These are phyloP conservation scores for Circinella minor DNA, from an alignment of 371 early-diverging fungal genomes.

Conservation along the genomic window DNA sequence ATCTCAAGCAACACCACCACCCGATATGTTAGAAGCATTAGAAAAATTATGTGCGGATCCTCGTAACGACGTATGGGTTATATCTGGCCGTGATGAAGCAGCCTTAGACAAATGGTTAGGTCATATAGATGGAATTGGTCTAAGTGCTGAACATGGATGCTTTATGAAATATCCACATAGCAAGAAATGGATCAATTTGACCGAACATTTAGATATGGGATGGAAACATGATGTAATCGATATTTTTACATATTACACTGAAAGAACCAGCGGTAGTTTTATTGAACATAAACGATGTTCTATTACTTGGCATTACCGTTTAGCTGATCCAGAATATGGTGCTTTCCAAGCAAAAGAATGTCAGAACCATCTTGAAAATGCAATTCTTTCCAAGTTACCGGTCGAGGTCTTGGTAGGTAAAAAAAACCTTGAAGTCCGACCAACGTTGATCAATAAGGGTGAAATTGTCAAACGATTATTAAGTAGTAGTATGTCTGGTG, in stretches of 20 bases:
- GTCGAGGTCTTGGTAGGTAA: constrained; percentile 95
- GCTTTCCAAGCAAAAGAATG: constrained; percentile 90
- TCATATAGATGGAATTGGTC: constrained; percentile 74
- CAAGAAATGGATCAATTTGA: constrained; percentile 78
- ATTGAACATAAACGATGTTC: constrained; percentile 86
- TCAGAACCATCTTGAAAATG: constrained; percentile 88
- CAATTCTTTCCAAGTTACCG: constrained; percentile 87
- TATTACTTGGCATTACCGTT: constrained; percentile 91
- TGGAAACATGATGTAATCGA: constrained; percentile 89
- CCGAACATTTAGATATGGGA: constrained; percentile 79
- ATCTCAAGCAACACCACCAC: constrained; percentile 67
- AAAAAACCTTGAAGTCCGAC: constrained; percentile 94
- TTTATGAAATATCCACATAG: constrained; percentile 65
- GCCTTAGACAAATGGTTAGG: constrained; percentile 88
- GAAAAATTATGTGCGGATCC: constrained; percentile 73
- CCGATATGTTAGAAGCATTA: constrained; percentile 70
- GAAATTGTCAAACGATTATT: constrained; percentile 91
- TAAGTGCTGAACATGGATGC: constrained; percentile 80
- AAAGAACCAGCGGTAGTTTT: constrained; percentile 85
- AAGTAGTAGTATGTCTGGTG: background rate
- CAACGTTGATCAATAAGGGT: constrained; percentile 83
- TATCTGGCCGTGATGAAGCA: constrained; percentile 90
- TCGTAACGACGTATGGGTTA: constrained; percentile 88
- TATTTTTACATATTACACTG: constrained; percentile 89
- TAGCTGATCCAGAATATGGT: constrained; percentile 88